Conservation (phyloP, 1,139 yeast species). For the Pneumocystis oryctolagi region DNA sequence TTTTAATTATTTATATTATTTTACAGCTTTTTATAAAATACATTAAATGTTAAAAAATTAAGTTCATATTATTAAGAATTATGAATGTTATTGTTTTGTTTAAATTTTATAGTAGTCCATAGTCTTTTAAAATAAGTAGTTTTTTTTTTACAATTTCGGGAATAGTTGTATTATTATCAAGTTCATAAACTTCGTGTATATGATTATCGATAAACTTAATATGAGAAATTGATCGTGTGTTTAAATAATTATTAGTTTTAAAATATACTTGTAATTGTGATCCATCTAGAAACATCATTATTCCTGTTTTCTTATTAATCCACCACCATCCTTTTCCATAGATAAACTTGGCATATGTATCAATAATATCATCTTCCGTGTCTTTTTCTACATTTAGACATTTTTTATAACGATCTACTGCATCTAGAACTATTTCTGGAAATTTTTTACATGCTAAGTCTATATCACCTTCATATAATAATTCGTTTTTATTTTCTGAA, state of each 20-base stretch:
- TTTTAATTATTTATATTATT: not conserved
- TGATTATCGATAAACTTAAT: not conserved
- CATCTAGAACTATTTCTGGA: not conserved
- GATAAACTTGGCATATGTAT: not conserved
- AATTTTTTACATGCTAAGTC: not conserved
- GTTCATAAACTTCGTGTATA: not conserved
- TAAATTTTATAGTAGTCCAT: not conserved
- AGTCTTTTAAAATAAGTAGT: not conserved
- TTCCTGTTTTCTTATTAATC: not conserved
- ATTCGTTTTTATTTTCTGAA: not conserved
- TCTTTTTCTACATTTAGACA: not conserved
- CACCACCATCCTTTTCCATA: not conserved
- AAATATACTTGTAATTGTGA: not conserved
- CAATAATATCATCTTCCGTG: not conserved
- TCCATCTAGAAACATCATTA: constrained; percentile 1
- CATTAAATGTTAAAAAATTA: not conserved
- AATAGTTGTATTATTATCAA: not conserved
- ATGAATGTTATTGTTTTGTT: not conserved
- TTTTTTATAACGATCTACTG: not conserved
- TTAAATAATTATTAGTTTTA: not conserved
- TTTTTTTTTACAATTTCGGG: not conserved
- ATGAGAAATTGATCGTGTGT: not conserved
- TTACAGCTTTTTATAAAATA: not conserved
- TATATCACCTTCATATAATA: not conserved
- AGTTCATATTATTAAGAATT: not conserved